These are phyloP conservation scores for Pleurotus salmoneostramineus DNA, from an alignment of 768 basidiomycete genomes.

Conservation along the genomic window DNA sequence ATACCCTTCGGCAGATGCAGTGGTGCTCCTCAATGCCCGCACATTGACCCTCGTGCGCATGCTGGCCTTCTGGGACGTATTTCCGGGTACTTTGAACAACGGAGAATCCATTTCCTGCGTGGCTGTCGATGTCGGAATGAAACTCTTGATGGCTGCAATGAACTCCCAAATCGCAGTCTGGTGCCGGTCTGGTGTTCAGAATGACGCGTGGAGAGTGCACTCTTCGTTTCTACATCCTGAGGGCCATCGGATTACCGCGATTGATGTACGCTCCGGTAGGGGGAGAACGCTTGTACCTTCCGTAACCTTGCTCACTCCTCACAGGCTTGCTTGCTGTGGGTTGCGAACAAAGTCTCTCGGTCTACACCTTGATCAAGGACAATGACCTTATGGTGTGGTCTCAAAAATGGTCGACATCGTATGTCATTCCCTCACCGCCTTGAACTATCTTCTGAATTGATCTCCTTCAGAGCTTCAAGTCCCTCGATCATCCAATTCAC, in stretches of 20 bases:
- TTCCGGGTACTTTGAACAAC: constrained; percentile 51
- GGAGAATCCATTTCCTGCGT: constrained; percentile 51
- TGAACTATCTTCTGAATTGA: constrained; percentile 1
- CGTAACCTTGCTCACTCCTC: constrained; percentile 20
- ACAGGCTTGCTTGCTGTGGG: constrained; percentile 78
- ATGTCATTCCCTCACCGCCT: constrained; percentile 17
- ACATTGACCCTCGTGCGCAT: constrained; percentile 62
- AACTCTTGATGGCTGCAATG: constrained; percentile 73
- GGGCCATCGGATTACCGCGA: constrained; percentile 47
- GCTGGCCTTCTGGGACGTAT: constrained; percentile 78
- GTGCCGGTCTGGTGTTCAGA: constrained; percentile 65
- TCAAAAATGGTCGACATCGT: constrained; percentile 71
- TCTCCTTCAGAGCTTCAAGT: constrained; percentile 35
- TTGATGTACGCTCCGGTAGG: constrained; percentile 76
- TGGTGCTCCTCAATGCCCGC: constrained; percentile 71
- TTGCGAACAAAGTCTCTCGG: constrained; percentile 52
- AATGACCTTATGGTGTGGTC: constrained; percentile 85
- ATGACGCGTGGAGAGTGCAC: constrained; percentile 73
- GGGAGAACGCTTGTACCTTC: constrained; percentile 1
- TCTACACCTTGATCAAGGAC: constrained; percentile 75
- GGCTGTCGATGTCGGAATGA: constrained; percentile 74
- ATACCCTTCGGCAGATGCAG: constrained; percentile 66
- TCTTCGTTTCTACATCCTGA: constrained; percentile 71
- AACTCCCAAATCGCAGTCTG: constrained; percentile 70
- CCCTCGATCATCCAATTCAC: constrained; percentile 59